phyloP scores from a whole-genome alignment of 192 early-diverging fungal species.

The Allomyces javanicus region DNA sequence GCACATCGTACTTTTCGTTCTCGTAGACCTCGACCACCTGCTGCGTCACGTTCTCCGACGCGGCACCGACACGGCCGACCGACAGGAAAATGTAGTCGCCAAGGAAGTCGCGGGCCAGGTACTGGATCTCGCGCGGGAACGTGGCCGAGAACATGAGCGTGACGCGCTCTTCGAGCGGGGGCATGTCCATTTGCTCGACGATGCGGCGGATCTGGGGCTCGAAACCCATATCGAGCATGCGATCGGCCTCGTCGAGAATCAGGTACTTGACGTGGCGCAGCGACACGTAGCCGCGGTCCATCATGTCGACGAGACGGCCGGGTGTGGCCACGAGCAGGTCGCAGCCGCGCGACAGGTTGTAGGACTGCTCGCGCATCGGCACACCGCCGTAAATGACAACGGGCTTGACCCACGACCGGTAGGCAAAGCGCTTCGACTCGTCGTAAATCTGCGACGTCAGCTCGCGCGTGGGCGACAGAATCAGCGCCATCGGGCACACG shows the following conservation, averaged over 20 bases:
- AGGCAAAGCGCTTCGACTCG: constrained; percentile 55
- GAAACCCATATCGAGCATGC: constrained; percentile 98
- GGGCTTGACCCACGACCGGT: constrained; percentile 69
- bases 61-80: constrained; percentile 82
- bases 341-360: constrained; percentile 78
- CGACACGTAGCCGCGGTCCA: constrained; percentile 58
- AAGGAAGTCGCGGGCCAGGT: constrained; percentile 81
- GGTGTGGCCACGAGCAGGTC: constrained; percentile 87
- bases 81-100: constrained; percentile 53
- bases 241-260: constrained; percentile 71
- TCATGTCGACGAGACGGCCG: constrained; percentile 75
- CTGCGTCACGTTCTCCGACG: constrained; percentile 90
- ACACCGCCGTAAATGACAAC: constrained; percentile 92
- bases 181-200: constrained; percentile 56
- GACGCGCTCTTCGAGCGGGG: constrained; percentile 32
- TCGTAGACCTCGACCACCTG: constrained; percentile 83
- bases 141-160: constrained; percentile 99
- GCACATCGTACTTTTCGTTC: constrained; percentile 72
- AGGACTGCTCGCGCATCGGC: constrained; percentile 70
- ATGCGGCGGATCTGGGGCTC: constrained; percentile 79
- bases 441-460: constrained; percentile 86
- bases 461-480: constrained; percentile 89
- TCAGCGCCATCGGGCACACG: constrained; percentile 44
- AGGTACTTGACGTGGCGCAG: constrained; percentile 47
- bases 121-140: constrained; percentile 79